Evolutionary conservation across 2,329 filamentous ascomycete species (phyloP).

Genomic region (Cladosporium halotolerans): DNA sequence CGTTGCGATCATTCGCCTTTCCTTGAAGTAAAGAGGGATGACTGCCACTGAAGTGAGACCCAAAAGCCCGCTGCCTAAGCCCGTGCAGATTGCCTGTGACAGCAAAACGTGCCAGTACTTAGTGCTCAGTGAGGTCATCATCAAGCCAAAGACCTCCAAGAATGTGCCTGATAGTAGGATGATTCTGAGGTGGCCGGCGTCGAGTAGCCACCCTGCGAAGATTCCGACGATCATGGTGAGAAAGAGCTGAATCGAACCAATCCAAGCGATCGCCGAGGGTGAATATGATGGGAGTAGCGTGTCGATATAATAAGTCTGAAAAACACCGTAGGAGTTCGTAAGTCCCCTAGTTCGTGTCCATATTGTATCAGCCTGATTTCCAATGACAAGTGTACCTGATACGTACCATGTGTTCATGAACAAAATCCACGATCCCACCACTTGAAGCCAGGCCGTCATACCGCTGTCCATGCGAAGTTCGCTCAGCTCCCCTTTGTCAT

Average conservation of each 20-base stretch:
- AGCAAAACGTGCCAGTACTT: constrained; percentile 48
- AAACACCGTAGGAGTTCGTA: constrained; percentile 40
- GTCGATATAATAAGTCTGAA: constrained; percentile 39
- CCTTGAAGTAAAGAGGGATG: constrained; percentile 57
- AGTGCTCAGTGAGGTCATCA: constrained; percentile 46
- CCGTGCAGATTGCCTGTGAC: constrained; percentile 44
- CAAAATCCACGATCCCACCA: no score
- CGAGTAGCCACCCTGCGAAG: constrained; percentile 39
- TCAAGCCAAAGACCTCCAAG: constrained; percentile 42
- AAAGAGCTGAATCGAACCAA: constrained; percentile 39
- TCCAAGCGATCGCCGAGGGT: constrained; percentile 39
- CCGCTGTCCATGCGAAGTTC: no score
- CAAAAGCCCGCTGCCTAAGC: constrained; percentile 52
- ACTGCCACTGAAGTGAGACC: constrained; percentile 57
- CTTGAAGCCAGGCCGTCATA: no score
- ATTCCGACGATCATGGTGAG: constrained; percentile 38
- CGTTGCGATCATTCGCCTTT: constrained; percentile 49
- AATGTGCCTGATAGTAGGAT: constrained; percentile 35
- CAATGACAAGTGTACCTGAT: no score
- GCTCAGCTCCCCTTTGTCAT: no score
- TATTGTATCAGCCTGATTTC: no score
- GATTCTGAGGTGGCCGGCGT: constrained; percentile 37
- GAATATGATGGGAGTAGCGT: constrained; percentile 29
- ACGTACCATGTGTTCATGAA: no score
- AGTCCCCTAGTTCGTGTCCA: constrained; percentile 24